Base-by-base conservation (phyloP, 2,329 filamentous ascomycete genomes). In the Exutisphaerella laricina region DNA sequence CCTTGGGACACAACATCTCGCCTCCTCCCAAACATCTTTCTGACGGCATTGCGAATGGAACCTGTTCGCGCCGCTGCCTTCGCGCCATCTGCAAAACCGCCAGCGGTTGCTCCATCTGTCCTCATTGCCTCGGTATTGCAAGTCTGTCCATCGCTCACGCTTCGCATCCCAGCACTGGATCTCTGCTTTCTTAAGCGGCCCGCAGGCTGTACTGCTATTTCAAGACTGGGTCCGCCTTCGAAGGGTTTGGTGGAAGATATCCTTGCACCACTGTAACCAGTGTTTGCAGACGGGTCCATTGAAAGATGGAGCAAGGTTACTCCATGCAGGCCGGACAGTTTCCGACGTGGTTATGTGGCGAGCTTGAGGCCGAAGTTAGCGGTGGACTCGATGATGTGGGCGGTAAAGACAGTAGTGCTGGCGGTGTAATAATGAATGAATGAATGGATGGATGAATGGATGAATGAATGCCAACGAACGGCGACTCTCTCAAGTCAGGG, bases 21-120 rank as follows among this genome's bases (percentile, higher is more conserved):
- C 26, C 58, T 54, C 30, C 60, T 56, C 3, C 63, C 58, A 42
- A 66, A 66, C n/a, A 66, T 57, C 43, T 55, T 58, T 18, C 61
- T 57, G 25, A 66, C 61, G 5, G 57, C 61, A 47, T 61, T 58
- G 37, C 62, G 60, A 36, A 66, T 49, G 5, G 62, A 63, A 14
- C 60, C 57, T 46, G 61, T 64, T 16, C 57, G 53, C 16, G 47
- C 48, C n/a, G n/a, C n/a, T n/a, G n/a, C n/a, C 43, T 53, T 57
- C 5, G 40, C 28, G 16, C 39, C 51, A 20, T 48, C 50, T 22
- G 42, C 48, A 40, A 45, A 39, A 6, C 33, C 45, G 18, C 35
- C 37, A 13, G 30, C 25, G 16, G 43, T 23, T 9, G 46, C 18
- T 20, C 31, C 42, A 28, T 45, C 48, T n/a, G 25, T 39, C 18